Evolutionary conservation across 306 rosid species (phyloP), one percentile per base, ranked within the genome.

Genomic region (Trifolium repens): DNA sequence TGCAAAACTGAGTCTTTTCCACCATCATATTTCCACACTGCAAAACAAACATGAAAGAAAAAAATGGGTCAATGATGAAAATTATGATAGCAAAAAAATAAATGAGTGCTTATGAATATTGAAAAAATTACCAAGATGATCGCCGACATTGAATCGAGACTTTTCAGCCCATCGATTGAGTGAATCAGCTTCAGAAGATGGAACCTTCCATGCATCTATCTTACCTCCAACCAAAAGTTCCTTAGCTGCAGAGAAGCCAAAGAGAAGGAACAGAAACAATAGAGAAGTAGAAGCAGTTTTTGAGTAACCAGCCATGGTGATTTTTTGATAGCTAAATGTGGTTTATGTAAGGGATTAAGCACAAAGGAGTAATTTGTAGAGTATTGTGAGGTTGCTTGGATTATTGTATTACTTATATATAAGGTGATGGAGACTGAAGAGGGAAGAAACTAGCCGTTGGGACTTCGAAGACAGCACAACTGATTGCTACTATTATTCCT

Each of bases 101-200:
- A 30, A 30, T 30, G 34, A 4, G 34, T 30, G 5, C 5, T 30
- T 30, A 30, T 30, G 6, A 55, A 55, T 26, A 16, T 9, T 35
- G 15, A 35, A 0, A 60, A 34, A 1, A 15, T 71, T 84, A 91
- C 96, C 93, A 19, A 91, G 97, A 72, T 81, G 19, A 54, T 94
- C 96, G 27, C 89, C 94, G 7, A 86, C 60, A 30, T 75, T 84
- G 76, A 94, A 94, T 3, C 97, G 94, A 59, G 78, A 67, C 39
- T 12, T 77, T 80, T 75, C 87, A 2, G 98, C 97, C 96, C 98
- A 94, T 80, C 86, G 79, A 68, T 89, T 90, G 79, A 94, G 98
- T 3, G 96, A 84, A 0, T 87, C 78, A 7, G 88, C 46, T 74
- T 89, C 82, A 13, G 97, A 90, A n/a, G 97, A 76, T 3, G 98